phyloP scores from a whole-genome alignment of 768 basidiomycete species.

The Amanita thiersii region DNA sequence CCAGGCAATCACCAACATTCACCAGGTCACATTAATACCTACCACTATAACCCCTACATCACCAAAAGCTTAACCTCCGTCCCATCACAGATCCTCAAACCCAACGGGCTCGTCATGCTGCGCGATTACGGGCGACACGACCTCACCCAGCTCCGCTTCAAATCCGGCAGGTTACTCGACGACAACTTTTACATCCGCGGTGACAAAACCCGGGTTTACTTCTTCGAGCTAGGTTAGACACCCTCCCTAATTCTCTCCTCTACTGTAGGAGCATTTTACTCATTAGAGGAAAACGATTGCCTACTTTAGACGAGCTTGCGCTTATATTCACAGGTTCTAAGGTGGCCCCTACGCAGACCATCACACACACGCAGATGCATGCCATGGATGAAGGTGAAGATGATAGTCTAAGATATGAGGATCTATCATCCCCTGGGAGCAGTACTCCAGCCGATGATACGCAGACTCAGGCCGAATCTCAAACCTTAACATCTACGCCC shows the following conservation, averaged over 20 bases:
- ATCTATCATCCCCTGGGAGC: background rate
- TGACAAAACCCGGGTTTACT: constrained; percentile 96
- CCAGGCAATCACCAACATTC: constrained; percentile 72
- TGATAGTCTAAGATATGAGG: constrained; percentile 14
- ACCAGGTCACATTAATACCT: constrained; percentile 39
- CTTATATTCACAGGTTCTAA: constrained; percentile 66
- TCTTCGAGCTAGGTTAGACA: constrained; percentile 75
- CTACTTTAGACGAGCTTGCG: constrained; percentile 74
- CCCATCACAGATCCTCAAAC: constrained; percentile 70
- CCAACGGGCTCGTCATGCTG: constrained; percentile 74
- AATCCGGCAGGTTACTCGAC: constrained; percentile 75
- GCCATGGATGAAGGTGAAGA: constrained; percentile 30
- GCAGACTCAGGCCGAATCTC: background rate
- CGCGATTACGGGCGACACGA: constrained; percentile 96
- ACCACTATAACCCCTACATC: background rate
- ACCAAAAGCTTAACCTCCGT: background rate
- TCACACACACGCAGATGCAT: constrained; percentile 13
- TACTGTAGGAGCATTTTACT: background rate
- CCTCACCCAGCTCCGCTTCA: constrained; percentile 91
- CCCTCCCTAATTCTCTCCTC: background rate
- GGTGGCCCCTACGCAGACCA: constrained; percentile 22
- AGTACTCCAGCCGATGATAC: background rate
- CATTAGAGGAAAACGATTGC: constrained; percentile 3
- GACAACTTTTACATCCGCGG: constrained; percentile 96
- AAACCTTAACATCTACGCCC: no score